A percentile compares a stretch with the other conserved stretches of the same genome.
Evolutionary conservation across 2,329 filamentous ascomycete genomes (phyloP).

Genomic region (Colletotrichum cuscutae): DNA sequence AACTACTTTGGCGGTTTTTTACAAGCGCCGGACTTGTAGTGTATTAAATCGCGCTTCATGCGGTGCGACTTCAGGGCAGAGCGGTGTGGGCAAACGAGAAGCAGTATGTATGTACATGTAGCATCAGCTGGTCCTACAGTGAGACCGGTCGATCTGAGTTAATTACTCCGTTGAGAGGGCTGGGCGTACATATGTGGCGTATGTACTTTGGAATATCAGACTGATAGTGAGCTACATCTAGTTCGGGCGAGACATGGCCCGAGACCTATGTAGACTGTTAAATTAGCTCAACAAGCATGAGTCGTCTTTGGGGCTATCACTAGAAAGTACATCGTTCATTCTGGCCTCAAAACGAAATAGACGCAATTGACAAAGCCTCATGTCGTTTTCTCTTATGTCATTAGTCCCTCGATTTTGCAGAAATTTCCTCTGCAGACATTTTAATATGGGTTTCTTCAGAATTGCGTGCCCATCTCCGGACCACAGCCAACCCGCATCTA

Average conservation of each 20-base stretch:
- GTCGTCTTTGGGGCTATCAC: background rate
- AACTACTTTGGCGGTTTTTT: slow-evolving; percentile 27
- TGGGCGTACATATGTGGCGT: background rate
- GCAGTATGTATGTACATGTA: background rate
- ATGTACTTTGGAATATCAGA: background rate
- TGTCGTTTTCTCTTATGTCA: background rate
- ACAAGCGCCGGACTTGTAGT: background rate
- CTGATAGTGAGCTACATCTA: background rate
- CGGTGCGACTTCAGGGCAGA: background rate
- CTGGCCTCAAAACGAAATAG: background rate
- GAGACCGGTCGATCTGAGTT: background rate
- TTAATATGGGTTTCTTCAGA: slow-evolving; percentile 6
- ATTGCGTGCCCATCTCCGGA: background rate
- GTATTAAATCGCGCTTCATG: background rate
- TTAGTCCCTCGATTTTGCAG: background rate
- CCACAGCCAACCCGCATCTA: background rate
- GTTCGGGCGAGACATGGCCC: background rate
- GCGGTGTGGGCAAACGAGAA: background rate
- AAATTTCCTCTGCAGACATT: slow-evolving; percentile 9
- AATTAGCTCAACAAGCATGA: background rate
- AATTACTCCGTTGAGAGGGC: background rate
- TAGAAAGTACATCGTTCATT: background rate
- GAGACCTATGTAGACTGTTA: background rate
- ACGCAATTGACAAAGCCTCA: background rate
- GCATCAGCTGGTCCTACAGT: background rate